These are phyloP conservation scores for Erysimum cheiri DNA, from an alignment of 441 rosid species.

Conservation along the genomic window DNA sequence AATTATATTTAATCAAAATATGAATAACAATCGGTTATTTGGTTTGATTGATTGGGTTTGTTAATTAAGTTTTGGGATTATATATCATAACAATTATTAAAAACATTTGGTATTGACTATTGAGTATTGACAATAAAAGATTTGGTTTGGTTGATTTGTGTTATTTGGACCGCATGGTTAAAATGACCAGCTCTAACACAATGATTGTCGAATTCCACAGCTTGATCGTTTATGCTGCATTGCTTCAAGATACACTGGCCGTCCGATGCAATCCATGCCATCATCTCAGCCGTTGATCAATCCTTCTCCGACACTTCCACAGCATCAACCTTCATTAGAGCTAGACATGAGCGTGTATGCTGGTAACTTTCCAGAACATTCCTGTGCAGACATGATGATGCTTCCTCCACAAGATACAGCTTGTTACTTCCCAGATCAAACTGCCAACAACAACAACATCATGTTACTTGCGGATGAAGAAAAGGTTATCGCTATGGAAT, in stretches of 20 bases:
- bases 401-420: constrained; percentile 57
- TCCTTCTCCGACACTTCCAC: constrained; percentile 29
- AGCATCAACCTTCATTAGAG: constrained; percentile 59
- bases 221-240: constrained; percentile 72
- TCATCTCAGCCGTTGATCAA: constrained; percentile 51
- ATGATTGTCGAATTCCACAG: constrained; percentile 46
- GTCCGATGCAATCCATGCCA: constrained; percentile 55
- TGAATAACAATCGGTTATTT: background rate
- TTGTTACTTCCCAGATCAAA: constrained; percentile 49
- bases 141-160: background rate
- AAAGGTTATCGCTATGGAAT: constrained; percentile 68
- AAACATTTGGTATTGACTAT: background rate
- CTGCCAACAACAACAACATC: constrained; percentile 48
- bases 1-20: background rate
- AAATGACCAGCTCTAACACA: background rate
- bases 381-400: constrained; percentile 56
- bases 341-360: constrained; percentile 78
- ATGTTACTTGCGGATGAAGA: constrained; percentile 68
- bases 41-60: background rate
- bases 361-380: constrained; percentile 56
- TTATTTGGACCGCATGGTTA: background rate
- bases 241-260: constrained; percentile 59
- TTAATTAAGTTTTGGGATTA: background rate
- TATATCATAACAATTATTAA: background rate
- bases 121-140: too few relatives aligned